Conservation (phyloP, 1,139 yeast genomes). For the Arxiozyma bovina region DNA sequence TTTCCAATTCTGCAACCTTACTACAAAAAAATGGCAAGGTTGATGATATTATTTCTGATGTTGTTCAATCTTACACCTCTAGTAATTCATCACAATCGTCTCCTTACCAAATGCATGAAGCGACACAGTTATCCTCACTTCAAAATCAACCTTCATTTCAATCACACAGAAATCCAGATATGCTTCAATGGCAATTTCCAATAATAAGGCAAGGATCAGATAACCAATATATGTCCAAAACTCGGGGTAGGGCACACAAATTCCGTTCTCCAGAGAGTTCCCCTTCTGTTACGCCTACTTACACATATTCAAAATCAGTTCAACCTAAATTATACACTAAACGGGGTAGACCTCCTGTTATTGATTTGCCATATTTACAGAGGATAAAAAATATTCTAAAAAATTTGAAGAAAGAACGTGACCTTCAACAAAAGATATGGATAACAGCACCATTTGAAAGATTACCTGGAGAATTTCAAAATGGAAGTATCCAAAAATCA, state of each 20-base stretch:
- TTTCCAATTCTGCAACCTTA: background rate
- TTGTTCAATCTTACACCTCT: background rate
- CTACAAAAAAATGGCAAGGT: background rate
- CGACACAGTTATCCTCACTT: background rate
- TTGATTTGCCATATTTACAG: slow-evolving; percentile 89
- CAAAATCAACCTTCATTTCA: background rate
- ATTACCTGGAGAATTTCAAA: slow-evolving; percentile 62
- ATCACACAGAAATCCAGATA: background rate
- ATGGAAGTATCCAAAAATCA: slow-evolving; percentile 57
- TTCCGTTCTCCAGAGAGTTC: background rate
- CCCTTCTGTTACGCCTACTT: slow-evolving; percentile 5
- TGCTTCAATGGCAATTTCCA: slow-evolving; percentile 9
- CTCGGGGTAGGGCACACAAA: background rate
- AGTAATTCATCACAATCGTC: background rate
- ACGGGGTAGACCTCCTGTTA: slow-evolving; percentile 94
- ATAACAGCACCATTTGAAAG: slow-evolving; percentile 62
- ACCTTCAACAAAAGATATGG: slow-evolving; percentile 39
- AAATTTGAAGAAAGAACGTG: slow-evolving; percentile 65
- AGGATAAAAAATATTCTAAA: slow-evolving; percentile 81
- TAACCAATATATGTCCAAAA: background rate
- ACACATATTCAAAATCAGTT: background rate
- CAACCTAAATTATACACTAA: slow-evolving; percentile 33
- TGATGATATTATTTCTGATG: background rate
- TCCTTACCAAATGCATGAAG: background rate
- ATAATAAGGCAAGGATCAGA: background rate